Evolutionary conservation across 78 protist species (phyloP), one percentile per base, ranked within the genome.

Genomic region (Bodo saltans): DNA sequence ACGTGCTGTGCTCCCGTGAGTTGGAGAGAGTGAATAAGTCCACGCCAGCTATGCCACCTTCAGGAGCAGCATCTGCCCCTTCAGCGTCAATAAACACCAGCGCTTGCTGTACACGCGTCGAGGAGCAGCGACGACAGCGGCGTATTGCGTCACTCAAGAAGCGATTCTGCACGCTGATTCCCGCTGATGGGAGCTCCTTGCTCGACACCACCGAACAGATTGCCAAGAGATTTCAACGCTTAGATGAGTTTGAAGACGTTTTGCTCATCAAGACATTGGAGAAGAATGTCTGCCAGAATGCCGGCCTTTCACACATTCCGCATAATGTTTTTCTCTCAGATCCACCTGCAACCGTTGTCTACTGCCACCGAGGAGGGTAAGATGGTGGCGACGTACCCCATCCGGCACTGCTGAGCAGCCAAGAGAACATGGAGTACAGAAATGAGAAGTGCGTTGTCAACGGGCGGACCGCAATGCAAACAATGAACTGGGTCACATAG

Each of bases 221-320:
- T 86, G 42, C 91, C 39, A 39, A 26, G 34, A 93, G 89, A 78
- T 83, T 78, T 67, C 69, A 70, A 32, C 32, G 91, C 85, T 60
- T 93, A 30, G 89, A 88, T 73, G 47, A 53, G 35, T 83, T 93
- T 53, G 76, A 76, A 2, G 93, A 93, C 52, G 70, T 93, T 25
- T 93, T 91, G 80, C 86, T 90, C 67, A 94, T 92, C n/a, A 78
- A 71, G 23, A 79, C n/a, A n/a, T n/a, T n/a, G n/a, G n/a, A 83
- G 28, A 72, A 53, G 29, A 30, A 89, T 0, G 75, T 68, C 27
- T 83, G 85, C 11, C 88, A 53, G 0, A 33, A 80, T 3, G 92
- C 41, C 84, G 8, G 26, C 38, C 72, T 68, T 40, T 88, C 81
- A 32, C 83, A 85, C 2, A 82, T 78, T 25, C 78, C 87, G 72